A percentile compares a stretch with the other conserved stretches of the same genome.
Evolutionary conservation across 805 yeast genomes (phyloP).

Genomic region (Wickerhamiella spandovensis): DNA sequence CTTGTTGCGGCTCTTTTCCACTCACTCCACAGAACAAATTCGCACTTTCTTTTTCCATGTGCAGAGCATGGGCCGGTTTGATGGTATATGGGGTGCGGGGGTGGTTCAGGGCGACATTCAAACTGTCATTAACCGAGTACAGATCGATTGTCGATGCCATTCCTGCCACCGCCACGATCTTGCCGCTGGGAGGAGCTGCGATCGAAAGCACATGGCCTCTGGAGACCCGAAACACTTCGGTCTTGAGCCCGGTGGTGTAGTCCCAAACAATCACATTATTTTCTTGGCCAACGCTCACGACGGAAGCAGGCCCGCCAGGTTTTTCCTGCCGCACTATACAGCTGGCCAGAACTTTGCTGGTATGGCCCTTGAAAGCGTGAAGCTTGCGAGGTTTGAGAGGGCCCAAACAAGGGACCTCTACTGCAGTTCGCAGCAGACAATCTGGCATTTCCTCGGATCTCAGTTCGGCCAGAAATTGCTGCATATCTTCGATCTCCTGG

Average conservation of each 20-base stretch:
- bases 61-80: not conserved
- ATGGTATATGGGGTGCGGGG: not conserved
- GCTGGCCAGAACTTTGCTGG: not conserved
- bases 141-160: slow-evolving; percentile 1
- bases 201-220: not conserved
- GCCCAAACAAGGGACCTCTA: not conserved
- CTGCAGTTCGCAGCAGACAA: not conserved
- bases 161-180: not conserved
- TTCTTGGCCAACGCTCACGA: slow-evolving; percentile 1
- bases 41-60: not conserved
- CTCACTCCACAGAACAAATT: not conserved
- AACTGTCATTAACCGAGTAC: not conserved
- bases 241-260: not conserved
- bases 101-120: not conserved
- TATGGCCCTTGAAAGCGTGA: not conserved
- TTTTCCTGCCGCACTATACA: not conserved
- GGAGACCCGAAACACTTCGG: not conserved
- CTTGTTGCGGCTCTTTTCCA: not conserved
- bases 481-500: not conserved
- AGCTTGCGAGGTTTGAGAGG: not conserved
- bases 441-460: not conserved
- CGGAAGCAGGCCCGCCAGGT: not conserved
- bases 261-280: not conserved
- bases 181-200: not conserved
- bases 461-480: not conserved